Base-by-base conservation (phyloP, 164 flowering plant genomes). In the Chimonanthus salicifolius region DNA sequence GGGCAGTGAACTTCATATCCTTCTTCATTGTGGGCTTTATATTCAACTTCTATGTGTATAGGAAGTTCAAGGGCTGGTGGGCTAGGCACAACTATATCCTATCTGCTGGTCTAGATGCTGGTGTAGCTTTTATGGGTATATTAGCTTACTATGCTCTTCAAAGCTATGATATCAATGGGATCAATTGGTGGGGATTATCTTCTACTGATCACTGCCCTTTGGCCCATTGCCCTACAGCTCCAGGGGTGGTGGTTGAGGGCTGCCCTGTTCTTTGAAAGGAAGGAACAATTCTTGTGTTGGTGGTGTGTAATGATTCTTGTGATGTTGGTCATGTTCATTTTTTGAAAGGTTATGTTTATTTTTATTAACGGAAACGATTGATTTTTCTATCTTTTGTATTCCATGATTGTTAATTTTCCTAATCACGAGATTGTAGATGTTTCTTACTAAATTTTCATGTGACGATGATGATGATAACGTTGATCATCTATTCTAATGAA, bases 141-240 rank as follows among this genome's bases (percentile, higher is more conserved):
- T 7, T 81, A 45, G 9, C 64, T 45, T 63, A 63, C 51, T 33
- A 33, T 33, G 45, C 64, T 7, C 64, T 49, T 33, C 68, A 44
- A 15, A 47, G 20, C 8, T 33, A 58, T 7, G 58, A 49, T 5
- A 49, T 58, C 67, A 11, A 2, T 60, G 88, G 85, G 15, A 80
- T 83, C 2, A 45, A 43, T 0, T 92, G 94, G 94, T 90, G 95
- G 94, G 95, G 97, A 44, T 64, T 75, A 67, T 73, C 60, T 0
- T 6, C 11, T 0, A 78, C 73, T 66, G 94, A 88, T 70, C 87
- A 87, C 68, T 92, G 94, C 49, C 84, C 88, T 0, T 54, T 90
- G 72, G 95, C 89, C 2, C 33, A 7, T 3, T 92, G 94, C 73
- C 96, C 97, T 0, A 86, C 91, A 0, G 91, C 87, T 1, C 87